Base-by-base conservation (phyloP, 2,329 filamentous ascomycete species). In the Penicillium sp. region DNA sequence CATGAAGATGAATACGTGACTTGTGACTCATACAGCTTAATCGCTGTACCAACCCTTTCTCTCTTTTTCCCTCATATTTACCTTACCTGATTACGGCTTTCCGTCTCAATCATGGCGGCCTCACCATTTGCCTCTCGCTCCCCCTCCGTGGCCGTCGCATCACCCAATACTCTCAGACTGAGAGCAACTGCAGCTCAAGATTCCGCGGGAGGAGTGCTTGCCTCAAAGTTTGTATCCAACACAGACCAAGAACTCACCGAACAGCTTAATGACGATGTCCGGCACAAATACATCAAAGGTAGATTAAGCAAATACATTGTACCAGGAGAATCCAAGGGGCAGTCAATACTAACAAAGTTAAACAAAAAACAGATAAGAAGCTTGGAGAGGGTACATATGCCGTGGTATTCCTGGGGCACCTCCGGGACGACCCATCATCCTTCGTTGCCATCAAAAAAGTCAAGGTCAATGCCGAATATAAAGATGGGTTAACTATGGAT, bases 381-480 rank as follows among this genome's bases (percentile, higher is more conserved):
- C 86, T 99, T 58, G 95, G 95, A 74, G 91, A 96, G 76, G 95
- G 95, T 79, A 98, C 95, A 62, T 99, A 99, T 74, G 95, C 95
- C 72, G 88, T 96, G 69, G 95, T 99, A 69, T 97, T 92, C 80
- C 86, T 93, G 52, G 95, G 93, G 52, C 90, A 93, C 75, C 83
- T 95, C 46, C 85, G 87, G 61, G 73, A 78, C 57, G 87, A 95
- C 66, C 89, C 91, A 6, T 82, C 82, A 33, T 84, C 86, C 43
- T 84, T 90, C 54, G 90, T 99, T 61, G 95, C 95, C 44, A 83
- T 82, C 52, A 80, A 80, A 59, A 83, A 82, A 67, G 80, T 82
- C 67, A 83, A 82, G 64, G 74, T 83, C 64, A 79, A 80, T 58
- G 72, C 79, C 24, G 79, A 81, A 71, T 96, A 91, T 78, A 88